Evolutionary conservation across 306 rosid genomes (phyloP).

Genomic region (Parietaria judaica): DNA sequence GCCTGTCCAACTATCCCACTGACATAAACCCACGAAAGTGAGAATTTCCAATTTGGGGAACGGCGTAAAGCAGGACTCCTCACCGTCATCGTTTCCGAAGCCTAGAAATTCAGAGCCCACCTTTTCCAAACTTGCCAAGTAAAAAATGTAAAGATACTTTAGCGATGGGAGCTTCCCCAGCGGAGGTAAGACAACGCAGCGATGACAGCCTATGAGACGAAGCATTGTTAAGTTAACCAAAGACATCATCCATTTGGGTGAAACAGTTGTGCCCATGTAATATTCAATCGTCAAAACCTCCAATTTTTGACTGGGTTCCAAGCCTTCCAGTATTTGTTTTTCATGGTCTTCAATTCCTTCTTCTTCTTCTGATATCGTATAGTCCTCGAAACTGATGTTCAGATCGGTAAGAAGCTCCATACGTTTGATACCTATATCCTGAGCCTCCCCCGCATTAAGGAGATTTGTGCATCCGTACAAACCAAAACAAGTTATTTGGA

Average conservation of each 20-base stretch:
- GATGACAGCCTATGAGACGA: not conserved
- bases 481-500: no score
- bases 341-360: not conserved
- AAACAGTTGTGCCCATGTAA: not conserved
- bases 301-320: slow-evolving; percentile 10
- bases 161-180: slow-evolving; percentile 8
- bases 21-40: not conserved
- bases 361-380: not conserved
- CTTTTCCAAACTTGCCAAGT: not conserved
- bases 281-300: not conserved
- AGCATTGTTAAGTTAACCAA: not conserved
- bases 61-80: not conserved
- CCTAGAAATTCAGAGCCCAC: slow-evolving; percentile 10
- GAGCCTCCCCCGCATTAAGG: no score
- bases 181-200: not conserved
- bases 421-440: no score
- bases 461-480: no score
- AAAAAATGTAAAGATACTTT: not conserved
- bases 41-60: slow-evolving; percentile 5
- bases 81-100: no score
- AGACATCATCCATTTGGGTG: slow-evolving; percentile 9
- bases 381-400: not conserved
- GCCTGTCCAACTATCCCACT: slow-evolving; percentile 4
- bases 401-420: not conserved
- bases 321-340: slow-evolving; percentile 1